Percentiles rank a stretch among this genome's conserved stretches.
These are phyloP conservation scores for Boletus patriciae DNA, from an alignment of 768 basidiomycete species.

Conservation along the genomic window DNA sequence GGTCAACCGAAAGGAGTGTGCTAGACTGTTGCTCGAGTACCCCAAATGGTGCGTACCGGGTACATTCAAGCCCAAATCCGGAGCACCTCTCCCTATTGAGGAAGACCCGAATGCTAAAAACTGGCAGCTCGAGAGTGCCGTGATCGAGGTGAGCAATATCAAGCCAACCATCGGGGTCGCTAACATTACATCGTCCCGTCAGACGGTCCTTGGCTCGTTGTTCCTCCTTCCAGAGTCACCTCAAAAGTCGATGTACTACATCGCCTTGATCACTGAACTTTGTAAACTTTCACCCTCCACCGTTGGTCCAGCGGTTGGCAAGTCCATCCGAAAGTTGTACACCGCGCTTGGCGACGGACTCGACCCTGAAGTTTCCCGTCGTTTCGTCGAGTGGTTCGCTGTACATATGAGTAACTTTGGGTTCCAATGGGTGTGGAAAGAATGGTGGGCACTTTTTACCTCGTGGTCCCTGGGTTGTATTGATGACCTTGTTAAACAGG, in stretches of 20 bases:
- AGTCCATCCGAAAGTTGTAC: constrained; percentile 89
- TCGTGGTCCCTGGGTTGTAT: not conserved
- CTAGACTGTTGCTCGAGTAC: constrained; percentile 80
- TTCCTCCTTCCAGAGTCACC: constrained; percentile 76
- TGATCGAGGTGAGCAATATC: constrained; percentile 67
- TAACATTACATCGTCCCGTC: not conserved
- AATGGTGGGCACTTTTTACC: constrained; percentile 63
- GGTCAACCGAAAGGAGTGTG: constrained; percentile 94
- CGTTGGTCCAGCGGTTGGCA: constrained; percentile 94
- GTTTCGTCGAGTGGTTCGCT: constrained; percentile 94
- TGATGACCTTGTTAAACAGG: constrained; percentile 48
- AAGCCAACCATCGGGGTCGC: not conserved
- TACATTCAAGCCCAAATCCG: constrained; percentile 81
- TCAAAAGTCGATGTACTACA: constrained; percentile 82
- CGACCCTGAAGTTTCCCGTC: constrained; percentile 77
- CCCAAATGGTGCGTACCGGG: constrained; percentile 81
- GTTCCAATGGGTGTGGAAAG: constrained; percentile 99
- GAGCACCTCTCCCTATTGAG: constrained; percentile 48
- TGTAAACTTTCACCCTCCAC: constrained; percentile 93
- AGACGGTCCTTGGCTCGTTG: constrained; percentile 74
- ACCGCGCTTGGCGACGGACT: constrained; percentile 75
- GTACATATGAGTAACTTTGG: constrained; percentile 97
- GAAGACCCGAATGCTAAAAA: constrained; percentile 59
- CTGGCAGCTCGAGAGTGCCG: constrained; percentile 86
- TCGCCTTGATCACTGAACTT: constrained; percentile 85